Evolutionary conservation across 306 rosid genomes (phyloP), one percentile per base, ranked within the genome.

Genomic region (Rosa multiflora): DNA sequence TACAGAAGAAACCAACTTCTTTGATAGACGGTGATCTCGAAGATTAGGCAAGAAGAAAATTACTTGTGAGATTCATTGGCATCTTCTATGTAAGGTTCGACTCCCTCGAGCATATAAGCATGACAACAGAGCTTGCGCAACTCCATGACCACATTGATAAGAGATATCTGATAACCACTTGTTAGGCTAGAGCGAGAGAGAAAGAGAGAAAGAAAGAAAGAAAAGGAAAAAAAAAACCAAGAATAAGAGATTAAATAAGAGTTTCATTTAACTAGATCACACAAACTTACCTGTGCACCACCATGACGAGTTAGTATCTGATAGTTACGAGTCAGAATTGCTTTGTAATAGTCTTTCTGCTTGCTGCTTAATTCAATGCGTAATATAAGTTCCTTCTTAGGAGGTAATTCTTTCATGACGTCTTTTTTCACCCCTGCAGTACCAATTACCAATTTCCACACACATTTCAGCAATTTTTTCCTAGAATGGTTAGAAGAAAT

Each of bases 331-430:
- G 99, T 96, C 80, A 96, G 86, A 83, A 96, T 96, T 70, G 98
- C 99, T 88, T 93, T 96, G 82, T 96, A 93, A 81, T 93, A 96
- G 82, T 96, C 99, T 80, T 96, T 96, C 85, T 96, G 99, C 81
- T 93, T 91, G 90, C 88, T 89, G 83, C 98, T 96, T 83, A 96
- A 78, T 62, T 96, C 99, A 70, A 96, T 87, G 56, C 99, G 96
- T 80, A 96, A 80, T 83, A 96, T 96, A 70, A 96, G 99, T 78
- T 96, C 99, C 88, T 90, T 96, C 81, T 96, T 96, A 51, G 99
- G 99, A 81, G 99, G 99, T 61, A 96, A 78, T 46, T 96, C 99
- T 90, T 96, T 96, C 99, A 96, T 91, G 81, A 96, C 99, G 82
- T 96, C 99, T 85, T 93, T 96, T 85, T 96, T 96, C 85, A 96